Conservation (phyloP, 495 filamentous ascomycete genomes). For the Achaetomiella virescens region DNA sequence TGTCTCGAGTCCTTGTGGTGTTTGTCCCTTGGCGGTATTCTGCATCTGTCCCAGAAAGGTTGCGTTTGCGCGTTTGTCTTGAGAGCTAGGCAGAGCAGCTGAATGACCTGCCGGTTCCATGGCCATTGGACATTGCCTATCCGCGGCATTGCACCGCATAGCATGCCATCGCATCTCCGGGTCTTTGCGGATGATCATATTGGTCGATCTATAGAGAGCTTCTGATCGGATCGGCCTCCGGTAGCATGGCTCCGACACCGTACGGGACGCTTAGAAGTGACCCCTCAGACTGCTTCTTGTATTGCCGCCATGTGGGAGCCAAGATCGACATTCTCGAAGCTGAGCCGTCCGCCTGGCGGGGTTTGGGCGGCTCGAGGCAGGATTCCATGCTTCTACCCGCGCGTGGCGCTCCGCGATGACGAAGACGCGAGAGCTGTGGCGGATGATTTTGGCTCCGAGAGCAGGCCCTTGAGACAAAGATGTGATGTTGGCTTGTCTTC, state of each 20-base stretch:
- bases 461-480: not conserved
- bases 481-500: not conserved
- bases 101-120: not conserved
- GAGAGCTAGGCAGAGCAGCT: not conserved
- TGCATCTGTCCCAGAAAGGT: not conserved
- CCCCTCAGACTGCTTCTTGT: too few species aligned
- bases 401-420: not conserved
- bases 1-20: not conserved
- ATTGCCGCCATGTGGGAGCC: conserved; percentile 14
- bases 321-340: conserved; percentile 22
- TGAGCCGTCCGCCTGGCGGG: conserved; percentile 2
- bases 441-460: not conserved
- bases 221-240: not conserved
- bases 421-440: not conserved
- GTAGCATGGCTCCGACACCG: not conserved
- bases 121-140: not conserved
- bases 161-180: not conserved
- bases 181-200: not conserved
- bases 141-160: conserved; percentile 4
- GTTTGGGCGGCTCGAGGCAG: conserved; percentile 10
- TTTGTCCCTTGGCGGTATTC: not conserved
- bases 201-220: not conserved
- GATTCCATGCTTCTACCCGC: conserved; percentile 17
- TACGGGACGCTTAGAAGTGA: too few species aligned
- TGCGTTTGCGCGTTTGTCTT: not conserved